Evolutionary conservation across 768 basidiomycete species (phyloP).

Genomic region (Rhodosporidiobolus odoratus): DNA sequence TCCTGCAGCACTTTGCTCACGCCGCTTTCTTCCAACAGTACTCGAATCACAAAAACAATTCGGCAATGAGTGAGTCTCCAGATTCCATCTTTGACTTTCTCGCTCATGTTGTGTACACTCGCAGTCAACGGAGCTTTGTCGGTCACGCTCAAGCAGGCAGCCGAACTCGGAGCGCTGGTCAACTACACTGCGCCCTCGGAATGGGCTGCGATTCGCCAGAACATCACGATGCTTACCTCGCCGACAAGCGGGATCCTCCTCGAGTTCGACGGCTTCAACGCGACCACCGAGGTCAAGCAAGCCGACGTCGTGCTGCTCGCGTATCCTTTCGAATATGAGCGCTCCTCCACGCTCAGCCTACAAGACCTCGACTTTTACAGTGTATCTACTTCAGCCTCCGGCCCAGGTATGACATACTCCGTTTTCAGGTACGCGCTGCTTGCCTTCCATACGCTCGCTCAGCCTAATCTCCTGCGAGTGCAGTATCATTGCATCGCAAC

Average conservation of each 20-base stretch:
- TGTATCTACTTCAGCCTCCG: slow-evolving; percentile 2
- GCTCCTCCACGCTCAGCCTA: not conserved
- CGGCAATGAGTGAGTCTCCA: slow-evolving; percentile 11
- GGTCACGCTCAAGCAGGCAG: slow-evolving; percentile 19
- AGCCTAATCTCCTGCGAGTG: not conserved
- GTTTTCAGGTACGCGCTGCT: slow-evolving; percentile 5
- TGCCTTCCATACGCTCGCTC: not conserved
- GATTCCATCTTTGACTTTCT: not conserved
- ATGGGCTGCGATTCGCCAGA: slow-evolving; percentile 15
- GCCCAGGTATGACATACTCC: slow-evolving; percentile 32
- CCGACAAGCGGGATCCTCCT: slow-evolving; percentile 18
- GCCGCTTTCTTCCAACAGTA: too few species aligned
- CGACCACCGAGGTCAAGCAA: slow-evolving; percentile 30
- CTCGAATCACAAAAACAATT: slow-evolving; percentile 18
- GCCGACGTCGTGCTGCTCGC: slow-evolving; percentile 36
- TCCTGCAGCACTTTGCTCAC: too few species aligned
- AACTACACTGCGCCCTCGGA: slow-evolving; percentile 7
- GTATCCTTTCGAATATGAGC: slow-evolving; percentile 28
- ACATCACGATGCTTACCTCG: slow-evolving; percentile 27
- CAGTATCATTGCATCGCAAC: slow-evolving; percentile 15
- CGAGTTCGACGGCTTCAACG: slow-evolving; percentile 33
- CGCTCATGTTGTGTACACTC: not conserved
- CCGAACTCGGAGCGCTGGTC: slow-evolving; percentile 13
- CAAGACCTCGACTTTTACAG: slow-evolving; percentile 33
- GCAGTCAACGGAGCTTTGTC: slow-evolving; percentile 28